A percentile compares a stretch with the other conserved stretches of the same genome.
Conservation (phyloP, 2,329 filamentous ascomycete genomes). For the Penicillium nordicum region DNA sequence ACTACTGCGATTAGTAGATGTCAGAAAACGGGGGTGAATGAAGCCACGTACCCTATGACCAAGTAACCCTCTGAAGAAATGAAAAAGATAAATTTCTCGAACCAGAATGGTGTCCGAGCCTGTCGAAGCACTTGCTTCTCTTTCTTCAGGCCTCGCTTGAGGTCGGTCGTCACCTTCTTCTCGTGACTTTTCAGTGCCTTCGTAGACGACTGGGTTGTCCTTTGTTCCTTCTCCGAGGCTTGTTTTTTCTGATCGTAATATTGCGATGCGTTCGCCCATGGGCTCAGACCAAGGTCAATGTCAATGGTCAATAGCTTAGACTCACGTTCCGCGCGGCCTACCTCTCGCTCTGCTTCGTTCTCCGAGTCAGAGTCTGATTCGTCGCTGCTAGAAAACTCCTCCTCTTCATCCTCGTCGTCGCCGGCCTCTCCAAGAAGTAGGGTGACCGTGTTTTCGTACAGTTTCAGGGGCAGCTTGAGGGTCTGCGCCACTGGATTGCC, state of each 20-base stretch:
- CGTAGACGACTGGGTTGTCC: constrained; percentile 75
- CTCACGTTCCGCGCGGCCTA: constrained; percentile 21
- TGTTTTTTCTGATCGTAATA: constrained; percentile 88
- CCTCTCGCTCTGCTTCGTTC: constrained; percentile 26
- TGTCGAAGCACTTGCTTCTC: constrained; percentile 85
- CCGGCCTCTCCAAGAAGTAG: constrained; percentile 71
- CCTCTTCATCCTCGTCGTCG: constrained; percentile 61
- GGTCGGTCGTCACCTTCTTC: constrained; percentile 77
- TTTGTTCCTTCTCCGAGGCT: constrained; percentile 82
- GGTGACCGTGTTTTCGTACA: constrained; percentile 86
- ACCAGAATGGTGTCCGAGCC: constrained; percentile 84
- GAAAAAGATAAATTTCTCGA: constrained; percentile 96
- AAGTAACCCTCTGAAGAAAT: constrained; percentile 93
- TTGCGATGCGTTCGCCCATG: constrained; percentile 84
- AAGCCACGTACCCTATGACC: constrained; percentile 61
- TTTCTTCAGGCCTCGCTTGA: constrained; percentile 84
- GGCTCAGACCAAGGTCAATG: constrained; percentile 75
- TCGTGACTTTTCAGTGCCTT: constrained; percentile 86
- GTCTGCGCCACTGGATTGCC: constrained; percentile 81
- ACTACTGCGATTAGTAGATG: constrained; percentile 24
- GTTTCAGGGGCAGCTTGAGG: constrained; percentile 81
- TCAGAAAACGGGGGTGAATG: neutral
- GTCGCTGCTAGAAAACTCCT: constrained; percentile 61
- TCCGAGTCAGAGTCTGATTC: constrained; percentile 53
- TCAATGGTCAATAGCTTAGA: constrained; percentile 65